Conservation (phyloP, 108 stramenopile species). For the Conticribra weissflogii region DNA sequence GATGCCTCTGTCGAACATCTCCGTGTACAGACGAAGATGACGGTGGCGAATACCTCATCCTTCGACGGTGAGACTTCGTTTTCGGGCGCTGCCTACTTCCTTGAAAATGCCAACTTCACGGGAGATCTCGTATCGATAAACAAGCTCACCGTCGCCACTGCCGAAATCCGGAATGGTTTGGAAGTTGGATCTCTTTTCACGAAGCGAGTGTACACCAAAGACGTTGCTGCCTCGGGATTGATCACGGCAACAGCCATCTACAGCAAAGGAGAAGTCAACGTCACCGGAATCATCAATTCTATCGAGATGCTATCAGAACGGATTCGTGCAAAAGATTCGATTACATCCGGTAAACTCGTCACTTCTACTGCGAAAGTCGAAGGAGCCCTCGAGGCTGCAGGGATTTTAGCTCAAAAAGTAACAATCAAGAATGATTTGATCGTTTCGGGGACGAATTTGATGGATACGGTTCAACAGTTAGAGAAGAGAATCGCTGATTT, state of each 20-base stretch:
- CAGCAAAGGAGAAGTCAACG: slow-evolving; percentile 9
- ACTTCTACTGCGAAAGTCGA: not conserved
- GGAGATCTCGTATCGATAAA: not conserved
- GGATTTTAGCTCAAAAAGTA: not conserved
- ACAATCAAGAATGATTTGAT: not conserved
- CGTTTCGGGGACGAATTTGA: not conserved
- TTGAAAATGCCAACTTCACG: no score
- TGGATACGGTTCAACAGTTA: not conserved
- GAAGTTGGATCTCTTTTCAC: slow-evolving; percentile 4
- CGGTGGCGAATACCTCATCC: not conserved
- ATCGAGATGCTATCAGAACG: not conserved
- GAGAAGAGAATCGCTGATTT: not conserved
- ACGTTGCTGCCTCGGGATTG: not conserved
- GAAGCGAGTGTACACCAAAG: slow-evolving; percentile 2
- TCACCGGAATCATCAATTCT: slow-evolving; percentile 1
- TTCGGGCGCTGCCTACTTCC: not conserved
- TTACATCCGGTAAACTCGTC: not conserved
- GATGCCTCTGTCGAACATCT: not conserved
- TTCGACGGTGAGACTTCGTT: not conserved
- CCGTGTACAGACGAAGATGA: not conserved
- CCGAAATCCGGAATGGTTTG: not conserved
- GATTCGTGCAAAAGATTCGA: not conserved
- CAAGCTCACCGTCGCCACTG: not conserved
- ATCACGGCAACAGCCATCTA: not conserved
- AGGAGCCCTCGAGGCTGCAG: not conserved